Percentiles rank a stretch among this genome's conserved stretches.
phyloP scores from a whole-genome alignment of 805 yeast species.

The Nakazawaea ambrosiae region DNA sequence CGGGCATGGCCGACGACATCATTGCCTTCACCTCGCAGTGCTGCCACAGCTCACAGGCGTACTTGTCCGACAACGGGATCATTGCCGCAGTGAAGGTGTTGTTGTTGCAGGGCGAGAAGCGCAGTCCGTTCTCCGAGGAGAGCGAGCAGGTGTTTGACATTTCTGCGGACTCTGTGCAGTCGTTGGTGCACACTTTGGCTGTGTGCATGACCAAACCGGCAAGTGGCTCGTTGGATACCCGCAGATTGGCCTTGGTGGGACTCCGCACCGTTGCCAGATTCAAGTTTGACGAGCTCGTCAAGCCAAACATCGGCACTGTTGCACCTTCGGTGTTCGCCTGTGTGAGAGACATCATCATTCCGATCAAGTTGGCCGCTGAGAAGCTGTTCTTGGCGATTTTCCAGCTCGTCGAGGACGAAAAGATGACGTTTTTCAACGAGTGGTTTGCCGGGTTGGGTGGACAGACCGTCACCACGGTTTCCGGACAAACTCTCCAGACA shows the following conservation, averaged over 20 bases:
- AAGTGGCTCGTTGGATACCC: slow-evolving; percentile 63
- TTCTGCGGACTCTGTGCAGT: slow-evolving; percentile 27
- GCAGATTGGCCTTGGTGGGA: slow-evolving; percentile 73
- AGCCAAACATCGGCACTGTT: slow-evolving; percentile 46
- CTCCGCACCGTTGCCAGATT: slow-evolving; percentile 67
- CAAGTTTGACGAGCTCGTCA: slow-evolving; percentile 42
- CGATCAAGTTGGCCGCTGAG: slow-evolving; percentile 91
- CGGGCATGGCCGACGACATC: slow-evolving; percentile 41
- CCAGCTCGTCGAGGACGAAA: slow-evolving; percentile 61
- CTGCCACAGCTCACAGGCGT: slow-evolving; percentile 33
- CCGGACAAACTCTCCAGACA: slow-evolving; percentile 42
- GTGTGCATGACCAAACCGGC: slow-evolving; percentile 41
- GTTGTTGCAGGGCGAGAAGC: slow-evolving; percentile 39
- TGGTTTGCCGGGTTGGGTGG: slow-evolving; percentile 52
- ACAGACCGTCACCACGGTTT: slow-evolving; percentile 30
- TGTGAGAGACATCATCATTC: slow-evolving; percentile 82
- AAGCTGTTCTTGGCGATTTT: slow-evolving; percentile 75
- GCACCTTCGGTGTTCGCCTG: slow-evolving; percentile 75
- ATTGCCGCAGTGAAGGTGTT: slow-evolving; percentile 78
- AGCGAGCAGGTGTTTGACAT: slow-evolving; percentile 13
- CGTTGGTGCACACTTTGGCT: slow-evolving; percentile 48
- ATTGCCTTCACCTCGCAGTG: slow-evolving; percentile 41
- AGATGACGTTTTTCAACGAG: slow-evolving; percentile 40
- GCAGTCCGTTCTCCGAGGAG: slow-evolving; percentile 25
- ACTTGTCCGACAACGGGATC: slow-evolving; percentile 68